A percentile compares a stretch with the other conserved stretches of the same genome.
These are phyloP conservation scores for Fragaria ananassa DNA, from an alignment of 306 rosid species.

Conservation along the genomic window DNA sequence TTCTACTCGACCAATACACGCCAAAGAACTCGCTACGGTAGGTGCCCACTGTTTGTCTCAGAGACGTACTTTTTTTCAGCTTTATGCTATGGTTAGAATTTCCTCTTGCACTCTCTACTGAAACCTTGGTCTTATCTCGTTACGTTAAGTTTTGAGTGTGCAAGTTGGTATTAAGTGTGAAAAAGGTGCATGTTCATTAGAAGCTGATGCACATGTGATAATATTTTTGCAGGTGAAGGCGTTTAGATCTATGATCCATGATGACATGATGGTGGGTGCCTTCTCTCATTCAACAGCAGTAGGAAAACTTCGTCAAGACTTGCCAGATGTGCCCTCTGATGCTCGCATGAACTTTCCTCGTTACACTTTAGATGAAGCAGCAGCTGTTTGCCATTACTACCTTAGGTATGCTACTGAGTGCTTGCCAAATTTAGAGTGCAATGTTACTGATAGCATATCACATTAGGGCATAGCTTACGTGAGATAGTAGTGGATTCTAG, in stretches of 20 bases:
- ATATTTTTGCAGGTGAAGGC: slow-evolving; percentile 76
- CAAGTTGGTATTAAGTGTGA: neutral
- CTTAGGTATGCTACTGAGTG: slow-evolving; percentile 50
- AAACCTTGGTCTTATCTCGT: neutral
- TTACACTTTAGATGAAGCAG: slow-evolving; percentile 85
- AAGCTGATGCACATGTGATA: slow-evolving; percentile 4
- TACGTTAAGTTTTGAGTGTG: neutral
- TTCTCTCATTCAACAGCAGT: slow-evolving; percentile 97
- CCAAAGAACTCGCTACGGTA: slow-evolving; percentile 82
- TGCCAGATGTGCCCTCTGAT: slow-evolving; percentile 85
- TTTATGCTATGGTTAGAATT: neutral
- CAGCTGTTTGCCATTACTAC: slow-evolving; percentile 79
- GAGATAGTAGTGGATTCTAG: neutral
- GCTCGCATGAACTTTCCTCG: slow-evolving; percentile 76
- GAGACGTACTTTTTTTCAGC: neutral
- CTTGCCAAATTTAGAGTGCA: slow-evolving; percentile 11
- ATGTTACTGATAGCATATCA: neutral
- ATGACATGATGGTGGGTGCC: slow-evolving; percentile 97
- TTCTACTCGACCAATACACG: slow-evolving; percentile 79
- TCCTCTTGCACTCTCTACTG: neutral
- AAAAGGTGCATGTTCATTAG: neutral
- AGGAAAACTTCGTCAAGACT: slow-evolving; percentile 84
- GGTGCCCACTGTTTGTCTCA: slow-evolving; percentile 23
- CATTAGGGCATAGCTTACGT: neutral
- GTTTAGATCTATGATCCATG: slow-evolving; percentile 82